Percentiles rank a stretch among this genome's conserved stretches.
These are phyloP conservation scores for Borovskyia barvae DNA, from an alignment of 208 protist species.

Conservation along the genomic window DNA sequence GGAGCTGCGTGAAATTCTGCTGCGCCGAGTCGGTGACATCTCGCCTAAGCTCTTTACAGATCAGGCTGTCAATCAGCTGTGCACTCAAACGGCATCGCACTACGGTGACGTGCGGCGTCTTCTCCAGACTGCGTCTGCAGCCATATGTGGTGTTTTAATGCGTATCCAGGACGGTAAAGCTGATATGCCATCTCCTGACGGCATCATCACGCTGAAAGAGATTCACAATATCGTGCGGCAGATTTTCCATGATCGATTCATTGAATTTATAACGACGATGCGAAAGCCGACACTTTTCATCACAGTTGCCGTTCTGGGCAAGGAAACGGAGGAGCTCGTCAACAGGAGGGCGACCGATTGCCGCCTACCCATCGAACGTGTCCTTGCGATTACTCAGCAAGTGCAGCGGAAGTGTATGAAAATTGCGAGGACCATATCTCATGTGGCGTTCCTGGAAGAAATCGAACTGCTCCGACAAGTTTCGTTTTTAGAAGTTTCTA, in stretches of 20 bases:
- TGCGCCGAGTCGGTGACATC: constrained; percentile 53
- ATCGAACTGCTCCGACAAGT: constrained; percentile 78
- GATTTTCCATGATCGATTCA: constrained; percentile 88
- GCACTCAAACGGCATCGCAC: constrained; percentile 82
- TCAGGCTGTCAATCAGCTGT: constrained; percentile 77
- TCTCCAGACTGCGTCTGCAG: constrained; percentile 81
- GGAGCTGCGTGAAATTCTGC: constrained; percentile 76
- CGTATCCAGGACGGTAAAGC: constrained; percentile 48
- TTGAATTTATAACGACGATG: constrained; percentile 83
- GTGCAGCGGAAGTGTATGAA: constrained; percentile 28
- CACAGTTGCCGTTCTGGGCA: constrained; percentile 57
- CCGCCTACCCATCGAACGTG: constrained; percentile 55
- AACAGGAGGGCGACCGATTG: constrained; percentile 33
- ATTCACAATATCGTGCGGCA: constrained; percentile 78
- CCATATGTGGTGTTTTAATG: constrained; percentile 83
- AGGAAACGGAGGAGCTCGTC: constrained; percentile 66
- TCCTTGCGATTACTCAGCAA: constrained; percentile 51
- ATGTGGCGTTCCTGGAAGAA: constrained; percentile 53
- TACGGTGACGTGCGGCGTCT: constrained; percentile 89
- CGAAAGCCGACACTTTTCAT: constrained; percentile 68
- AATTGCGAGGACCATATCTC: constrained; percentile 1
- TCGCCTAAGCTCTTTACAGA: constrained; percentile 76
- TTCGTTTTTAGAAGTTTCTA: constrained; percentile 77
- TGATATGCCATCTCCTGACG: constrained; percentile 26
- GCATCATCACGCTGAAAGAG: constrained; percentile 68